Evolutionary conservation across 164 flowering plant species (phyloP).

Genomic region (Chloranthus sessilifolius): DNA sequence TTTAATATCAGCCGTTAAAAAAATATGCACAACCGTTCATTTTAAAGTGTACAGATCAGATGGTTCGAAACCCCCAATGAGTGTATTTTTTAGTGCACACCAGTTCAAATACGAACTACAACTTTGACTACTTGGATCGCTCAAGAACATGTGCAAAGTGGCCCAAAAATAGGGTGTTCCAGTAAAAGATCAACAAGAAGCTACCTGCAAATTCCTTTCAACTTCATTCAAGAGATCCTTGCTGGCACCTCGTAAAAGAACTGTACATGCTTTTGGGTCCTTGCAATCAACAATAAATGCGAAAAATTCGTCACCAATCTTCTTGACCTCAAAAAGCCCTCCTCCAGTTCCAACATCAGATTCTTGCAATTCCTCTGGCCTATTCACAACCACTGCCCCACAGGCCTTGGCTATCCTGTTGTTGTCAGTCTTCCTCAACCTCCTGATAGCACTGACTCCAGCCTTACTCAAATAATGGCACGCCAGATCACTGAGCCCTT

Average conservation of each 20-base stretch:
- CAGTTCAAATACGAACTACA: no score
- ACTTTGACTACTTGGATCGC: no score
- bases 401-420: slow-evolving; percentile 96
- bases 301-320: slow-evolving; percentile 95
- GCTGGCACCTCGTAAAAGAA: slow-evolving; percentile 91
- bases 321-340: slow-evolving; percentile 90
- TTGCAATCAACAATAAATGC: slow-evolving; percentile 82
- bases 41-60: no score
- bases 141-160: no score
- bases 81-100: no score
- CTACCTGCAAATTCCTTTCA: slow-evolving; percentile 93
- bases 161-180: no score
- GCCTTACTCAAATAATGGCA: slow-evolving; percentile 92
- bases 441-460: slow-evolving; percentile 91
- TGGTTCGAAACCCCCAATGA: no score
- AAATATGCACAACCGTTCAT: no score
- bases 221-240: slow-evolving; percentile 98
- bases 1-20: no score
- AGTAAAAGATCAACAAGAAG: neutral
- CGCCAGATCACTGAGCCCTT: slow-evolving; percentile 94
- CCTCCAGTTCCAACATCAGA: slow-evolving; percentile 95
- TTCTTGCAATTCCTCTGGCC: slow-evolving; percentile 96
- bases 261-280: slow-evolving; percentile 93
- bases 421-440: slow-evolving; percentile 90
- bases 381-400: slow-evolving; percentile 88